Conservation (phyloP, 2,329 filamentous ascomycete species). For the Xylaria sp. region DNA sequence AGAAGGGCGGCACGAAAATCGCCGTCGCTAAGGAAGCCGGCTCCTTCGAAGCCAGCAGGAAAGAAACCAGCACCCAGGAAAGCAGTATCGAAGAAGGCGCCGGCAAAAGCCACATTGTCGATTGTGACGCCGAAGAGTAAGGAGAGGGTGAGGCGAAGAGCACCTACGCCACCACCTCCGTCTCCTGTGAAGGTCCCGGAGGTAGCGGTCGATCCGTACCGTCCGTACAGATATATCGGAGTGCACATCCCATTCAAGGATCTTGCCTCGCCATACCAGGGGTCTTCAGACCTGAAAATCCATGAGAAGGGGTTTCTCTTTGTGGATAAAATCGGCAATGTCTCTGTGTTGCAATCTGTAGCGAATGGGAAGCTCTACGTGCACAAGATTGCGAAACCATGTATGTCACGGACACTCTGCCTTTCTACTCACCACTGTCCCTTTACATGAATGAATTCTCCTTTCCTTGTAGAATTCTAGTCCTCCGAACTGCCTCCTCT, state of each 20-base stretch:
- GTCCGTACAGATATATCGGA: background rate
- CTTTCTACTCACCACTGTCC: too few species aligned
- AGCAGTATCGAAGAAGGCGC: background rate
- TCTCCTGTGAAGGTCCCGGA: too few species aligned
- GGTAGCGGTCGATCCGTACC: background rate
- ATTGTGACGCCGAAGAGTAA: too few species aligned
- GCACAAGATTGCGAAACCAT: background rate
- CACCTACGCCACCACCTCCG: too few species aligned
- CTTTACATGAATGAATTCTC: too few species aligned
- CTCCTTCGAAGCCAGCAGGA: too few species aligned
- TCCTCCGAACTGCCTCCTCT: too few species aligned
- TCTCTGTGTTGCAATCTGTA: conserved; percentile 1
- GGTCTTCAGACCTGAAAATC: background rate
- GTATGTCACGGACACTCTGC: background rate
- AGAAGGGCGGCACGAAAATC: too few species aligned
- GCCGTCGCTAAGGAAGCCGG: too few species aligned
- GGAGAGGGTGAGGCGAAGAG: too few species aligned
- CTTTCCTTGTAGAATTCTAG: too few species aligned
- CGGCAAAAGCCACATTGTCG: background rate
- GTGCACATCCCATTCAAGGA: conserved; percentile 2
- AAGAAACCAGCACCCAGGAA: too few species aligned
- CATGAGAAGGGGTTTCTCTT: background rate
- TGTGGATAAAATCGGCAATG: rapidly evolving
- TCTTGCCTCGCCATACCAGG: background rate
- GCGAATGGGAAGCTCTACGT: background rate